These are phyloP conservation scores for Dictyostelium purpureum DNA, from an alignment of 78 protist genomes.

Conservation along the genomic window DNA sequence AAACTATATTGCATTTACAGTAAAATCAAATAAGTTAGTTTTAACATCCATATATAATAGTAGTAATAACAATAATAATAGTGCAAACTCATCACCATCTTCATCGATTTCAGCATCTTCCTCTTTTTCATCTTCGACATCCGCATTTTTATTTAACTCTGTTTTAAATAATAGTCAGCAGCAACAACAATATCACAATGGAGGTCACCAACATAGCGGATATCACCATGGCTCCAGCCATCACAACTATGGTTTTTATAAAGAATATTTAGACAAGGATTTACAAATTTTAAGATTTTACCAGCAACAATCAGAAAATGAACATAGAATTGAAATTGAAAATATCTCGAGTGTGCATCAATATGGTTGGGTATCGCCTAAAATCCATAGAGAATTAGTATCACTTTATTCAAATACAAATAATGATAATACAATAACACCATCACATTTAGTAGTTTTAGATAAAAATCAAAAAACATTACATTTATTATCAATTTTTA, in stretches of 20 bases:
- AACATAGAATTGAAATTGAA: conserved; percentile 7
- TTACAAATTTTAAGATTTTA: background rate
- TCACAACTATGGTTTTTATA: background rate
- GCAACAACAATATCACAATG: background rate
- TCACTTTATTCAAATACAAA: background rate
- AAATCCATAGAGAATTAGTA: background rate
- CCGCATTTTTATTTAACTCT: background rate
- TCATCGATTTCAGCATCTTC: background rate
- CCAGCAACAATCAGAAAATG: background rate
- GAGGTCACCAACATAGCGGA: too few relatives aligned
- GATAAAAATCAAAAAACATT: background rate
- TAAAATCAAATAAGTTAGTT: background rate
- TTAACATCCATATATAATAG: conserved; percentile 5
- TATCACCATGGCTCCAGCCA: background rate
- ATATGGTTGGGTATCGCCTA: conserved; percentile 15
- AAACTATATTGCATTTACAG: background rate
- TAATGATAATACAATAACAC: background rate
- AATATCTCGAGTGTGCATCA: background rate
- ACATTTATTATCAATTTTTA: conserved; percentile 5
- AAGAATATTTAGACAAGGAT: background rate
- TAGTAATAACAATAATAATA: background rate
- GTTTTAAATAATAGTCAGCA: background rate
- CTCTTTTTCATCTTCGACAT: background rate
- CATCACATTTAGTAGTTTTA: conserved; percentile 12
- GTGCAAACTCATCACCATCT: background rate